Evolutionary conservation across 345 rosid genomes (phyloP).

Genomic region (Rhizophora apiculata): DNA sequence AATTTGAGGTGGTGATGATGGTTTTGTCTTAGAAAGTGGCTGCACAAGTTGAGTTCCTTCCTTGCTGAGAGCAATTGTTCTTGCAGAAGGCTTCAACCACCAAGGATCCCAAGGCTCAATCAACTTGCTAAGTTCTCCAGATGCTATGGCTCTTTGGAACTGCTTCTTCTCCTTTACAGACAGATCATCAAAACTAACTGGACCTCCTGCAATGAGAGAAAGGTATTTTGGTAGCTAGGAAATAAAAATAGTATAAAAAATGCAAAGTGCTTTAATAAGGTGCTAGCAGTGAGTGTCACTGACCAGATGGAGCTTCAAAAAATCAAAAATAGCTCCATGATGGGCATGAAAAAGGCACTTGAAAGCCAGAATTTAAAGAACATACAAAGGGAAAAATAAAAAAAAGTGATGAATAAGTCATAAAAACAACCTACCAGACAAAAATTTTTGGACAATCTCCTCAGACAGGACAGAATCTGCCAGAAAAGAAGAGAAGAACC

Average conservation of each 20-base stretch:
- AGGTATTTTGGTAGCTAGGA: background rate
- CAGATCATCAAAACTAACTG: slow-evolving; percentile 59
- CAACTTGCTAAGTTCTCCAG: slow-evolving; percentile 86
- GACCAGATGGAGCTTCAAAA: background rate
- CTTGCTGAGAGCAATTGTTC: slow-evolving; percentile 49
- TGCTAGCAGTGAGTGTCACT: background rate
- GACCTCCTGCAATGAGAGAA: slow-evolving; percentile 38
- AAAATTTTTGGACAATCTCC: slow-evolving; percentile 57
- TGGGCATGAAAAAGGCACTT: background rate
- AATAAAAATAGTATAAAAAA: background rate
- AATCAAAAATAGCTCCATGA: background rate
- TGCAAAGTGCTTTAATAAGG: background rate
- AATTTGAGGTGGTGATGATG: slow-evolving; percentile 21
- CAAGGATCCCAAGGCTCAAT: slow-evolving; percentile 96
- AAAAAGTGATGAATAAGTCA: background rate
- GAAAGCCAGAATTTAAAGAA: slow-evolving; percentile 6
- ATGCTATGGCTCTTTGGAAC: slow-evolving; percentile 78
- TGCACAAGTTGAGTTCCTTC: slow-evolving; percentile 66
- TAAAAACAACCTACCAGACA: slow-evolving; percentile 44
- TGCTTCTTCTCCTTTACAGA: slow-evolving; percentile 68
- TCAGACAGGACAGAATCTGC: slow-evolving; percentile 54
- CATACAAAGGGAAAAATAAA: background rate
- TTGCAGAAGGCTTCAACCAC: slow-evolving; percentile 80
- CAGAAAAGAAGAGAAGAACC: slow-evolving; percentile 5
- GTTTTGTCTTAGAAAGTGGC: slow-evolving; percentile 30